phyloP scores from a whole-genome alignment of 345 rosid species.

The Psidium friedrichsthalianum region DNA sequence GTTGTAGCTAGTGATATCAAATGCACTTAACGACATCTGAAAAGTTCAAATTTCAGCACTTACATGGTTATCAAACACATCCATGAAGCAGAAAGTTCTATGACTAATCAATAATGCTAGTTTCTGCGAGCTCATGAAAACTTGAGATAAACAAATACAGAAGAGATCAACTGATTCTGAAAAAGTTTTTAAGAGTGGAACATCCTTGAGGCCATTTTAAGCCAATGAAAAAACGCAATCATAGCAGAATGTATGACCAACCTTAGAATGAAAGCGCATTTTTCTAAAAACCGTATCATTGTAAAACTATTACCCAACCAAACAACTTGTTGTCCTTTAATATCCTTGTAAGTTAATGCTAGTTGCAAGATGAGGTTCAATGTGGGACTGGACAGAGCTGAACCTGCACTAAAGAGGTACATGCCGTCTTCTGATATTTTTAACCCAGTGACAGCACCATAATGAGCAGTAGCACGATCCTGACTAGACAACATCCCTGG shows the following conservation, averaged over 20 bases:
- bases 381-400: neutral
- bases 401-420: conserved; percentile 96
- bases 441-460: conserved; percentile 84
- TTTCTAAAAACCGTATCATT: neutral
- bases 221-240: neutral
- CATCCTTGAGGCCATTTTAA: neutral
- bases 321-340: neutral
- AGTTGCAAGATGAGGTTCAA: neutral
- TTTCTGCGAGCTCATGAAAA: neutral
- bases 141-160: neutral
- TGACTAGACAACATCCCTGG: conserved; percentile 77
- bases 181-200: neutral
- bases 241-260: neutral
- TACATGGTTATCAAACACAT: neutral
- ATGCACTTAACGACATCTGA: neutral
- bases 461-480: conserved; percentile 91
- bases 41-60: neutral
- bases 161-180: neutral
- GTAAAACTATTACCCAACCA: neutral
- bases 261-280: neutral
- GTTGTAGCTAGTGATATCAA: neutral
- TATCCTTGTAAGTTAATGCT: neutral
- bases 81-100: neutral
- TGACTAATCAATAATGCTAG: neutral
- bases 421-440: conserved; percentile 81